phyloP scores from a whole-genome alignment of 805 yeast genomes.

The Yarrowia sp. region DNA sequence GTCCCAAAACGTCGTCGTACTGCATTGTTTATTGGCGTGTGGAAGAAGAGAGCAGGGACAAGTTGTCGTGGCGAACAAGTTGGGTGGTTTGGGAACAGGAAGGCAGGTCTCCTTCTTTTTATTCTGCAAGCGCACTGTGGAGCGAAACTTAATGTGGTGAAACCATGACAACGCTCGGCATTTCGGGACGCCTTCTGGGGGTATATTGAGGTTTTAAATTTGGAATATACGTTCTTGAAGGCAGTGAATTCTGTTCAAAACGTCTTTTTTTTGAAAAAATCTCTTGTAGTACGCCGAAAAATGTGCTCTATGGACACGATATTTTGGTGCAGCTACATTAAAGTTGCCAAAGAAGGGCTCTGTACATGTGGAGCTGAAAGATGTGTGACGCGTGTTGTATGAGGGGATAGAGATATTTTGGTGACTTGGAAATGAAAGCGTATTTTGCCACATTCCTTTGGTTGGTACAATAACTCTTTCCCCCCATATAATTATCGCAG shows the following conservation, averaged over 20 bases:
- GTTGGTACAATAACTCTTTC: no score
- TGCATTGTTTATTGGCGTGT: background rate
- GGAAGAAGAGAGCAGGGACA: background rate
- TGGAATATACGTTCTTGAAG: no score
- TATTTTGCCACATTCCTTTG: no score
- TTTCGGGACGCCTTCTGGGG: no score
- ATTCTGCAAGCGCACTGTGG: conserved; percentile 1
- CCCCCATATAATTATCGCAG: no score
- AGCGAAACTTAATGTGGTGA: background rate
- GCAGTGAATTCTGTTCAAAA: no score
- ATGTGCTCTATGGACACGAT: background rate
- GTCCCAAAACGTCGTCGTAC: conserved; percentile 24
- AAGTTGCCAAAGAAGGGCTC: conserved; percentile 4
- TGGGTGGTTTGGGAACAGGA: background rate
- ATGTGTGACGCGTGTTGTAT: background rate
- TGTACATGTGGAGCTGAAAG: background rate
- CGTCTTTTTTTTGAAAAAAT: no score
- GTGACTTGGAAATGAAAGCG: no score
- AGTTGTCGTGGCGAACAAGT: conserved; percentile 12
- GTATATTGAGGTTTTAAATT: no score
- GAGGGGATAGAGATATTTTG: no score
- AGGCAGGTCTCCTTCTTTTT: background rate
- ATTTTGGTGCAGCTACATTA: conserved; percentile 13
- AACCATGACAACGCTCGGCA: no score
- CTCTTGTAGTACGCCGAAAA: no score